phyloP scores from a whole-genome alignment of 2,329 filamentous ascomycete genomes.

The Colletotrichum agaves region DNA sequence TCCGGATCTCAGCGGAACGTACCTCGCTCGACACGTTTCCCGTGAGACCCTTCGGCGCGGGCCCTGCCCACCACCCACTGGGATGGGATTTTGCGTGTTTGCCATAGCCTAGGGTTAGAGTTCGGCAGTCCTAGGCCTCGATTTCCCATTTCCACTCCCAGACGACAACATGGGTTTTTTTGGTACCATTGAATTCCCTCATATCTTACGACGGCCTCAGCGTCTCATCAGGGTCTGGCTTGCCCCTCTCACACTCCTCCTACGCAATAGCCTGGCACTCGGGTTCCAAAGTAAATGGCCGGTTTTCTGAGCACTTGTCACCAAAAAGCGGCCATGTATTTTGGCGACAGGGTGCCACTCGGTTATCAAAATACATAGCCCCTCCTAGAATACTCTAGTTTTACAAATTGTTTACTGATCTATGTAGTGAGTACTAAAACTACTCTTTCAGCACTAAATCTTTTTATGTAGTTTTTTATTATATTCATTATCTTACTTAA shows the following conservation, averaged over 20 bases:
- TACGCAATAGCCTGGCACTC: no score
- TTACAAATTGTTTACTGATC: no score
- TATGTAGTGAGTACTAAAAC: no score
- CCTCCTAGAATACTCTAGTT: no score
- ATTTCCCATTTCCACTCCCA: slow-evolving; percentile 28
- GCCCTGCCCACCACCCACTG: background rate
- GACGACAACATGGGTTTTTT: background rate
- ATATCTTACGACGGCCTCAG: slow-evolving; percentile 13
- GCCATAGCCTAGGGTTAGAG: slow-evolving; percentile 21
- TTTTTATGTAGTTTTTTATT: no score
- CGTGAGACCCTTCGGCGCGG: background rate
- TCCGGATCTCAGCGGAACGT: slow-evolving; percentile 24
- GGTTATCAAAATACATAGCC: no score
- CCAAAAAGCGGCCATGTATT: no score
- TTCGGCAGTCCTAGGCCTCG: slow-evolving; percentile 29
- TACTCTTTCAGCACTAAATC: no score
- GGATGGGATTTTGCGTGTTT: slow-evolving; percentile 35
- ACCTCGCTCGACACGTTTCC: background rate
- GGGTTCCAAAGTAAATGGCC: no score
- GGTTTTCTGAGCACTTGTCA: no score
- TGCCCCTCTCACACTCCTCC: background rate
- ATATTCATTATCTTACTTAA: no score
- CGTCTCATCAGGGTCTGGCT: slow-evolving; percentile 2
- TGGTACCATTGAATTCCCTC: background rate
- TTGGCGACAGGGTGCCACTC: no score